phyloP scores from a whole-genome alignment of 148 eudicot genomes.

The Pharnaceum exiguum region DNA sequence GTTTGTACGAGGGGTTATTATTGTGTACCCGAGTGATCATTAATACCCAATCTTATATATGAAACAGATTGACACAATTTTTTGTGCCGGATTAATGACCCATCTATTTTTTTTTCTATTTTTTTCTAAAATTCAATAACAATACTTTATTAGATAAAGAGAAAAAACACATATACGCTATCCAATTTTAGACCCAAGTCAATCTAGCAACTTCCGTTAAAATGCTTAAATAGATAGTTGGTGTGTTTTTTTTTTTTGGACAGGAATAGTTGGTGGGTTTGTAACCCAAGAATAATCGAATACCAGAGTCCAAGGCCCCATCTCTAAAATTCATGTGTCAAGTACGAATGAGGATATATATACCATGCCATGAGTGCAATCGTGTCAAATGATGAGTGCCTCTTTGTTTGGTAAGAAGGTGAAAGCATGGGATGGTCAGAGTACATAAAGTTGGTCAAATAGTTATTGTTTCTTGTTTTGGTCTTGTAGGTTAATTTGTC shows the following conservation, averaged over 20 bases:
- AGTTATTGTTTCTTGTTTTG: neutral
- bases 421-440: no score
- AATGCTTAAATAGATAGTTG: no score
- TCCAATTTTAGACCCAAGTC: no score
- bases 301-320: neutral
- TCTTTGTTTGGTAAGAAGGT: neutral
- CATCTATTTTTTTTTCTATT: neutral
- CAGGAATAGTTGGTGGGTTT: constrained; percentile 6
- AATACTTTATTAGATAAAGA: neutral
- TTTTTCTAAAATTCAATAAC: neutral
- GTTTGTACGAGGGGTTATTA: no score
- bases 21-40: no score
- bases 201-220: no score
- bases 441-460: no score
- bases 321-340: constrained; percentile 1
- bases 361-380: neutral
- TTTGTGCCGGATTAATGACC: no score
- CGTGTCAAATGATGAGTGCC: constrained; percentile 7
- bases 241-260: neutral
- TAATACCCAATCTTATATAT: no score
- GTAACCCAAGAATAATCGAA: constrained; percentile 9
- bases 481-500: neutral
- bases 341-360: neutral
- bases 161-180: neutral
- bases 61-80: no score